These are phyloP conservation scores for Candida chauliodis DNA, from an alignment of 805 yeast species.

Conservation along the genomic window DNA sequence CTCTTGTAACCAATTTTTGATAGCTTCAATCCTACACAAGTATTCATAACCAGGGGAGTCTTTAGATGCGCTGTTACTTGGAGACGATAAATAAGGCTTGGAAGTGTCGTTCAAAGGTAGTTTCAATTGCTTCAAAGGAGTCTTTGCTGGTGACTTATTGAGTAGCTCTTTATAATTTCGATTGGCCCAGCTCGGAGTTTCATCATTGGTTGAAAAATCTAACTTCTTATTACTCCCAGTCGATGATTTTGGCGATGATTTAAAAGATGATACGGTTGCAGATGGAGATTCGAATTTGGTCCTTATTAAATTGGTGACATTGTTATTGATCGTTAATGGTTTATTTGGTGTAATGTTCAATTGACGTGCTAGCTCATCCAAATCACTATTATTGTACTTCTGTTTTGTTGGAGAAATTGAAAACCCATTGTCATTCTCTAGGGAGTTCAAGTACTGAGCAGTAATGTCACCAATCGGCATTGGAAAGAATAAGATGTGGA, in stretches of 20 bases:
- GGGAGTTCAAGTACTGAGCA: slow-evolving; percentile 31
- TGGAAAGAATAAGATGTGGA: not conserved
- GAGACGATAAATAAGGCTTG: slow-evolving; percentile 24
- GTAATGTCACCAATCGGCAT: slow-evolving; percentile 24
- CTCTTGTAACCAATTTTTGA: slow-evolving; percentile 74
- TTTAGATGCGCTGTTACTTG: slow-evolving; percentile 24
- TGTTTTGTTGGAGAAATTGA: slow-evolving; percentile 18
- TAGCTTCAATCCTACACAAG: slow-evolving; percentile 74
- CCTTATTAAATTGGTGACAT: slow-evolving; percentile 23
- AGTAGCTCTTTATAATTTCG: slow-evolving; percentile 17
- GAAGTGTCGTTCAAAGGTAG: slow-evolving; percentile 7
- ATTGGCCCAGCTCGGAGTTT: slow-evolving; percentile 21
- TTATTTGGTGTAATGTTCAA: slow-evolving; percentile 26
- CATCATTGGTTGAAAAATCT: slow-evolving; percentile 8
- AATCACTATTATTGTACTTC: slow-evolving; percentile 19
- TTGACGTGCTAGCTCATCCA: slow-evolving; percentile 38
- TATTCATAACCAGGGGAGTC: slow-evolving; percentile 60
- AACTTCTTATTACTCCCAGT: slow-evolving; percentile 13
- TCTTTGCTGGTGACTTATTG: slow-evolving; percentile 13
- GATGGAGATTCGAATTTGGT: slow-evolving; percentile 38
- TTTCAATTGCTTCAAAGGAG: slow-evolving; percentile 8
- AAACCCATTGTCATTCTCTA: slow-evolving; percentile 22
- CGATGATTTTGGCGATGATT: slow-evolving; percentile 24
- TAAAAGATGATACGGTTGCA: slow-evolving; percentile 41
- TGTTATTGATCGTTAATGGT: slow-evolving; percentile 13